Percentiles rank a stretch among this genome's conserved stretches.
Evolutionary conservation across 371 early-diverging fungal species (phyloP).

Genomic region (Saksenaea vasiformis): DNA sequence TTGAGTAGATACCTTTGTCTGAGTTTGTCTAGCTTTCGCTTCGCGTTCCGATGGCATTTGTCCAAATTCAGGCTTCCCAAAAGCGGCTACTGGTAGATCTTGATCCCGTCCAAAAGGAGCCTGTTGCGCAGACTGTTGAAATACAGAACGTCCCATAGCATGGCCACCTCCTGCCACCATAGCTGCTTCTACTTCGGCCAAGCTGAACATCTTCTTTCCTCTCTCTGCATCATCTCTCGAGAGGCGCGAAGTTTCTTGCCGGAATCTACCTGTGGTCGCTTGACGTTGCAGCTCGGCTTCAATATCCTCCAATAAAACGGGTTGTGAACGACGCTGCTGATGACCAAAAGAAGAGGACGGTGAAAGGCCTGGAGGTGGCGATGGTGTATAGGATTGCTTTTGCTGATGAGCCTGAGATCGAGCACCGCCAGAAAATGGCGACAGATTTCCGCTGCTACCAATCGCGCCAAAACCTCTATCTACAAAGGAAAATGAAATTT

Average conservation of each 20-base stretch:
- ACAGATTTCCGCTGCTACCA: constrained; percentile 10
- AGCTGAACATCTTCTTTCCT: constrained; percentile 59
- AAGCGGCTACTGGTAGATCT: not conserved
- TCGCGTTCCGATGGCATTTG: constrained; percentile 11
- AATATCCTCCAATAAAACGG: constrained; percentile 54
- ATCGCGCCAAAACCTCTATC: constrained; percentile 23
- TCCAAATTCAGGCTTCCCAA: not conserved
- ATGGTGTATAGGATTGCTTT: constrained; percentile 24
- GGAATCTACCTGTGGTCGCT: constrained; percentile 17
- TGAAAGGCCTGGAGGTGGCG: constrained; percentile 26
- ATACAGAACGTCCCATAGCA: constrained; percentile 27
- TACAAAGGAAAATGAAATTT: constrained; percentile 8
- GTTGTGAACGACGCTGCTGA: constrained; percentile 33
- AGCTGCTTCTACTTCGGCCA: constrained; percentile 74
- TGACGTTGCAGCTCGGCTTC: constrained; percentile 59
- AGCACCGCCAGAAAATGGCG: constrained; percentile 6
- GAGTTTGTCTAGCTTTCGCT: constrained; percentile 1
- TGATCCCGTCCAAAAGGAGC: not conserved
- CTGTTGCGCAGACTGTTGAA: not conserved
- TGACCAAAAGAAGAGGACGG: constrained; percentile 31
- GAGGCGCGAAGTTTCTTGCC: constrained; percentile 23
- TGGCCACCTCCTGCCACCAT: constrained; percentile 37
- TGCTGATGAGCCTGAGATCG: constrained; percentile 13
- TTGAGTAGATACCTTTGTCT: constrained; percentile 4
- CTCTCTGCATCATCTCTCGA: constrained; percentile 11